Conservation (phyloP, 1,139 yeast species). For the Kodamaea anthophila region DNA sequence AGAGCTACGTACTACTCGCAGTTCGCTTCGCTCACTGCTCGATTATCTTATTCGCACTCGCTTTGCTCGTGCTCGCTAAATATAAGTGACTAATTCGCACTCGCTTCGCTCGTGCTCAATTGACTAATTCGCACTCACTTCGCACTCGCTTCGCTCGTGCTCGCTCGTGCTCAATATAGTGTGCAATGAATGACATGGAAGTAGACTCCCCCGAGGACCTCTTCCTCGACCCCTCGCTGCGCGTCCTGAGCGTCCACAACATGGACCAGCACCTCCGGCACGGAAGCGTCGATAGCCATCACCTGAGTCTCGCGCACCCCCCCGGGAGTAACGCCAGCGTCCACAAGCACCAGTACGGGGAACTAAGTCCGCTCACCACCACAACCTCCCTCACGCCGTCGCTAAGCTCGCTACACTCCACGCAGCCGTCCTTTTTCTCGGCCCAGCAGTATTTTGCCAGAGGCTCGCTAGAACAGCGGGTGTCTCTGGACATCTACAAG, state of each 20-base stretch:
- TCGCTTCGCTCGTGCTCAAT: too few species aligned
- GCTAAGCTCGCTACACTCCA: conserved; percentile 35
- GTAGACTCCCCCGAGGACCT: too few species aligned
- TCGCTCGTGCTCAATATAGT: too few species aligned
- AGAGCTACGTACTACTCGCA: too few species aligned
- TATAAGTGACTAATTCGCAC: too few species aligned
- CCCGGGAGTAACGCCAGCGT: conserved; percentile 6
- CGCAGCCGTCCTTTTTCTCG: conserved; percentile 42
- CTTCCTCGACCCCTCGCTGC: conserved; percentile 10
- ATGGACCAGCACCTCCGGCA: conserved; percentile 5
- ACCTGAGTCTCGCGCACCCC: conserved; percentile 9
- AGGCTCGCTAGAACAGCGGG: conserved; percentile 35
- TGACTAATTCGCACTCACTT: too few species aligned
- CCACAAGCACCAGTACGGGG: conserved; percentile 15
- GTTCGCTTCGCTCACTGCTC: too few species aligned
- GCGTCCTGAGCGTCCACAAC: conserved; percentile 9
- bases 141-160: too few species aligned
- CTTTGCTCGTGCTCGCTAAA: too few species aligned
- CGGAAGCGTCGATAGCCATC: conserved; percentile 11
- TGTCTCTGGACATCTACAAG: conserved; percentile 29
- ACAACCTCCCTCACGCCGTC: conserved; percentile 43
- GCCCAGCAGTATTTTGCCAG: conserved; percentile 39
- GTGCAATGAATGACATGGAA: too few species aligned
- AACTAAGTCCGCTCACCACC: conserved; percentile 40
- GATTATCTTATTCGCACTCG: too few species aligned